Evolutionary conservation across 169 alveolate species (phyloP).

Genomic region (Plasmodium yoelii): DNA sequence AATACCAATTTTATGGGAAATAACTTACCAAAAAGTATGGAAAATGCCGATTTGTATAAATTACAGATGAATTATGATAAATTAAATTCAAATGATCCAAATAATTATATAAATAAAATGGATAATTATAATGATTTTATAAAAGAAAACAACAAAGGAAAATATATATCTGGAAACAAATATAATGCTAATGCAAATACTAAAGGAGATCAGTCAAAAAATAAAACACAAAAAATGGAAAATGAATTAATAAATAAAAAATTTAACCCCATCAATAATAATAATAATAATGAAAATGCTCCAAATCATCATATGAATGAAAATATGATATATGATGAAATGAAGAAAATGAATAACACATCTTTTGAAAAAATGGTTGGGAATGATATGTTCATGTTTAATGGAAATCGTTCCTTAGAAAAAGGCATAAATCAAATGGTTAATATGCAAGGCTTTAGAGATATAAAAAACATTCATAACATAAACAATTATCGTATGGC

Average conservation of each 20-base stretch:
- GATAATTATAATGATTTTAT: slow-evolving; percentile 20
- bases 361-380: slow-evolving; percentile 26
- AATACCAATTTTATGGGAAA: not conserved
- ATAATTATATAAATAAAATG: slow-evolving; percentile 16
- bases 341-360: slow-evolving; percentile 19
- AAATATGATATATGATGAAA: slow-evolving; percentile 19
- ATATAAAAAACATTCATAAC: not conserved
- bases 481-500: not conserved
- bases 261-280: slow-evolving; percentile 10
- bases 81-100: slow-evolving; percentile 23
- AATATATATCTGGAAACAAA: slow-evolving; percentile 9
- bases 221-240: slow-evolving; percentile 12
- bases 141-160: slow-evolving; percentile 29
- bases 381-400: slow-evolving; percentile 15
- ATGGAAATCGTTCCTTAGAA: slow-evolving; percentile 4
- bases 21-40: not conserved
- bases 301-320: slow-evolving; percentile 13
- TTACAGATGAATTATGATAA: slow-evolving; percentile 36
- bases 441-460: slow-evolving; percentile 4
- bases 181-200: not conserved
- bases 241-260: slow-evolving; percentile 9
- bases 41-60: slow-evolving; percentile 18
- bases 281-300: not conserved
- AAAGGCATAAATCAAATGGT: not conserved
- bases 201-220: slow-evolving; percentile 37